Evolutionary conservation across 371 early-diverging fungal genomes (phyloP).

Genomic region (Dentiscutata heterogama): DNA sequence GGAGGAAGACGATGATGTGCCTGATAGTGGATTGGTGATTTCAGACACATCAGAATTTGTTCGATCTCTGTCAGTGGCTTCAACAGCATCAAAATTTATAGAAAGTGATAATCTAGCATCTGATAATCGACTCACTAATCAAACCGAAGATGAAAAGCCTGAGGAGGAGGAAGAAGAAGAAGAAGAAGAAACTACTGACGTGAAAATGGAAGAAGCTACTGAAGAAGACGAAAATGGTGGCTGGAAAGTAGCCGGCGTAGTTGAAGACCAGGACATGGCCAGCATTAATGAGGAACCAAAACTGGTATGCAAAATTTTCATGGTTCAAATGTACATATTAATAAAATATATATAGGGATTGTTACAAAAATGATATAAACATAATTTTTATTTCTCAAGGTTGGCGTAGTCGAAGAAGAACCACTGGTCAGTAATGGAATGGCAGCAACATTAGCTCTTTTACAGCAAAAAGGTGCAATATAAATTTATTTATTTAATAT

Average conservation of each 20-base stretch:
- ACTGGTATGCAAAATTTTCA: conserved; percentile 23
- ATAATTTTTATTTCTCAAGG: conserved; percentile 45
- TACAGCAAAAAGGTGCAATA: conserved; percentile 76
- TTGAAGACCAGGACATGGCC: conserved; percentile 59
- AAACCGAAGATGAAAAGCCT: background rate
- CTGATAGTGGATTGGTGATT: conserved; percentile 51
- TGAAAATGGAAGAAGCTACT: conserved; percentile 58
- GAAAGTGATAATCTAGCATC: conserved; percentile 31
- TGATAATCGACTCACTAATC: conserved; percentile 5
- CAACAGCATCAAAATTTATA: conserved; percentile 52
- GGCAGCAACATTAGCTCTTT: conserved; percentile 82
- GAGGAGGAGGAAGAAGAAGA: conserved; percentile 9
- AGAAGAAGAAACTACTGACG: conserved; percentile 31
- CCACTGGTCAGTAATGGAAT: conserved; percentile 85
- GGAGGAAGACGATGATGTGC: conserved; percentile 54
- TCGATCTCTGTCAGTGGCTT: conserved; percentile 61
- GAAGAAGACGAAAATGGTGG: conserved; percentile 58
- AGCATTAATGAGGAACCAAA: conserved; percentile 46
- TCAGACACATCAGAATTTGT: conserved; percentile 77
- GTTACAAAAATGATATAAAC: background rate
- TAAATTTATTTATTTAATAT: background rate
- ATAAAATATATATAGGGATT: background rate
- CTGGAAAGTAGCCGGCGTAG: conserved; percentile 59
- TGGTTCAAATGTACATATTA: background rate
- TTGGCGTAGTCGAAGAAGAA: conserved; percentile 72